A percentile compares a stretch with the other conserved stretches of the same genome.
Conservation (phyloP, 2,329 filamentous ascomycete species). For the Dothidotthia symphoricarpi region DNA sequence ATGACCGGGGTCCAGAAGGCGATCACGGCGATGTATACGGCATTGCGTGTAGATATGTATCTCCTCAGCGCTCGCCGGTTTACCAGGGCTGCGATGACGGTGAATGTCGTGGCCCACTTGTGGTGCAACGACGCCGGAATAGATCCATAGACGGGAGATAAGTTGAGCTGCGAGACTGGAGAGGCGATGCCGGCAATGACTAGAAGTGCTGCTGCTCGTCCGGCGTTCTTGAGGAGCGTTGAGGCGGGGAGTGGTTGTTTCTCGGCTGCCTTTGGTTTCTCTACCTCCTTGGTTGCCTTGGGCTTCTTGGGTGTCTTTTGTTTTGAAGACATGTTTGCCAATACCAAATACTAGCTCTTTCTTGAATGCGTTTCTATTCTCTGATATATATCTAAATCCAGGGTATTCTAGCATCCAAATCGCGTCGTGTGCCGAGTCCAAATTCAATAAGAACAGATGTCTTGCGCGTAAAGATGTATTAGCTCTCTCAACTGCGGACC, state of each 20-base stretch:
- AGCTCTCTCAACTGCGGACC: slow-evolving; percentile 20
- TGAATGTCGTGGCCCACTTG: slow-evolving; percentile 61
- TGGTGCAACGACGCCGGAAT: slow-evolving; percentile 76
- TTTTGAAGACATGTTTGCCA: slow-evolving; percentile 29
- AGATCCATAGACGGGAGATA: slow-evolving; percentile 86
- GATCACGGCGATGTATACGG: slow-evolving; percentile 64
- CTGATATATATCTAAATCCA: neutral
- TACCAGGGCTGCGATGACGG: slow-evolving; percentile 70
- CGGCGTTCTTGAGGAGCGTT: slow-evolving; percentile 32
- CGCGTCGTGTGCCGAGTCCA: too few species aligned
- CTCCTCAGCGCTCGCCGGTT: slow-evolving; percentile 58
- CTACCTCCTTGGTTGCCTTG: slow-evolving; percentile 29
- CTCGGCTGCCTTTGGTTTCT: slow-evolving; percentile 13
- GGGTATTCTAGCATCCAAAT: neutral
- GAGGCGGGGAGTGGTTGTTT: slow-evolving; percentile 20
- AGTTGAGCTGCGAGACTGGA: slow-evolving; percentile 68
- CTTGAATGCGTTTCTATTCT: neutral
- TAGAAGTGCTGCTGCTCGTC: slow-evolving; percentile 46
- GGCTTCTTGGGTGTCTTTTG: slow-evolving; percentile 39
- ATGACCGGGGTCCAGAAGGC: slow-evolving; percentile 72
- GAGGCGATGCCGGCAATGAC: slow-evolving; percentile 63
- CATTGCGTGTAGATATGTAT: slow-evolving; percentile 51
- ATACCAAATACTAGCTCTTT: slow-evolving; percentile 9
- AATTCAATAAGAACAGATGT: slow-evolving; percentile 18
- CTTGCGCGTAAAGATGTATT: slow-evolving; percentile 9